Conservation (phyloP, 2,329 filamentous ascomycete genomes). For the Colletotrichum sp. region DNA sequence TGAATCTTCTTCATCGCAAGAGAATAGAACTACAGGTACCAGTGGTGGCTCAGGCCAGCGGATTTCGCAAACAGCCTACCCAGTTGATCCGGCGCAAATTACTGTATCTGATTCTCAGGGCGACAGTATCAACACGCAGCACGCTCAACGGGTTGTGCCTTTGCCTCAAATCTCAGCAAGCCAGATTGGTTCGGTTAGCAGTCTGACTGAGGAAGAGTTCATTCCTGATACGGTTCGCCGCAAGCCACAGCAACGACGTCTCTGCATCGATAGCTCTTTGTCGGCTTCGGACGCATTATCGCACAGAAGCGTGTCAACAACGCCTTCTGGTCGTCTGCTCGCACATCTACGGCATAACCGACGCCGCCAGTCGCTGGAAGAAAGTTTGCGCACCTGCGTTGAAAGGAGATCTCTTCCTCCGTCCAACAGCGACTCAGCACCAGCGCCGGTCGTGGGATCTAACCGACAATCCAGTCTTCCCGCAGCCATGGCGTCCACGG, state of each 20-base stretch:
- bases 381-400: neutral
- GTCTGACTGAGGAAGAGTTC: neutral
- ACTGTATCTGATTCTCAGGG: conserved; percentile 3
- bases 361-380: neutral
- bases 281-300: neutral
- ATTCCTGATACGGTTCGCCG: conserved; percentile 23
- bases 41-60: neutral
- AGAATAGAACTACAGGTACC: neutral
- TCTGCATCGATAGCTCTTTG: neutral
- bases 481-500: neutral
- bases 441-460: neutral
- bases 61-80: neutral
- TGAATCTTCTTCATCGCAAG: neutral
- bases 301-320: neutral
- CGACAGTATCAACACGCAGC: conserved; percentile 4
- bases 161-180: neutral
- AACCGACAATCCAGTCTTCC: neutral
- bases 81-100: neutral
- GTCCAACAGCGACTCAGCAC: neutral
- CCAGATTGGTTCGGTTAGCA: neutral
- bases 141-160: conserved; percentile 18
- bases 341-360: neutral
- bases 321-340: neutral
- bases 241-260: neutral
- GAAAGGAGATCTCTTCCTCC: neutral